A percentile compares a stretch with the other conserved stretches of the same genome.
phyloP scores from a whole-genome alignment of 2,329 filamentous ascomycete genomes.

The Aspergillus texensis region DNA sequence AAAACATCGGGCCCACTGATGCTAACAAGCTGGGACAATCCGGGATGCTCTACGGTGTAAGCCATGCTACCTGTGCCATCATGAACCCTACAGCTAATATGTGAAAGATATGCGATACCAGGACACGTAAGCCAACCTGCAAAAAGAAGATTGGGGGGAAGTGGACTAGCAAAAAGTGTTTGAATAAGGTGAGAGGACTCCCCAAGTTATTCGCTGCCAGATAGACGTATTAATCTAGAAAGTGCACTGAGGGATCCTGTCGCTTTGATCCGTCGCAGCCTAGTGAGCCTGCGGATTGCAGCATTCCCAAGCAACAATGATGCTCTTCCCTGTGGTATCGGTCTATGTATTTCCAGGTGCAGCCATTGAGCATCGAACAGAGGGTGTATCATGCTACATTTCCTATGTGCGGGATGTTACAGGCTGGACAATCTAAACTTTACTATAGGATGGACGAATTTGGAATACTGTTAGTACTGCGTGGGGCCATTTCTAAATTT shows the following conservation, averaged over 20 bases:
- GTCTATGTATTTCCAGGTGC: too few relatives aligned
- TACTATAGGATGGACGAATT: too few relatives aligned
- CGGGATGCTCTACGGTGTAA: not conserved
- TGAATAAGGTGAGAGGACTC: not conserved
- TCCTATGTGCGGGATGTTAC: too few relatives aligned
- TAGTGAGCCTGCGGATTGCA: not conserved
- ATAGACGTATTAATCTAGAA: not conserved
- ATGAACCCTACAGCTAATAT: not conserved
- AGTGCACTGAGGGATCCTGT: not conserved
- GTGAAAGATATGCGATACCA: not conserved
- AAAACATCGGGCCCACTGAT: not conserved
- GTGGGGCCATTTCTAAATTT: too few relatives aligned
- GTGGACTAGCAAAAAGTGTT: not conserved
- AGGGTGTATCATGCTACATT: too few relatives aligned
- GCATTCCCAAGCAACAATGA: not conserved
- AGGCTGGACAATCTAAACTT: too few relatives aligned
- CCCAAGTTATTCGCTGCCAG: not conserved
- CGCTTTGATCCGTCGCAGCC: not conserved
- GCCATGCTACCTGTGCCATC: not conserved
- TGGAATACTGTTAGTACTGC: too few relatives aligned
- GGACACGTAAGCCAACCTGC: not conserved
- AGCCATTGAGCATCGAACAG: too few relatives aligned
- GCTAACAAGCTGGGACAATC: not conserved
- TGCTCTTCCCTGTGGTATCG: not conserved
- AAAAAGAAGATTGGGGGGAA: not conserved